These are phyloP conservation scores for Aspergillus kassunensis DNA, from an alignment of 495 filamentous ascomycete genomes.

Conservation along the genomic window DNA sequence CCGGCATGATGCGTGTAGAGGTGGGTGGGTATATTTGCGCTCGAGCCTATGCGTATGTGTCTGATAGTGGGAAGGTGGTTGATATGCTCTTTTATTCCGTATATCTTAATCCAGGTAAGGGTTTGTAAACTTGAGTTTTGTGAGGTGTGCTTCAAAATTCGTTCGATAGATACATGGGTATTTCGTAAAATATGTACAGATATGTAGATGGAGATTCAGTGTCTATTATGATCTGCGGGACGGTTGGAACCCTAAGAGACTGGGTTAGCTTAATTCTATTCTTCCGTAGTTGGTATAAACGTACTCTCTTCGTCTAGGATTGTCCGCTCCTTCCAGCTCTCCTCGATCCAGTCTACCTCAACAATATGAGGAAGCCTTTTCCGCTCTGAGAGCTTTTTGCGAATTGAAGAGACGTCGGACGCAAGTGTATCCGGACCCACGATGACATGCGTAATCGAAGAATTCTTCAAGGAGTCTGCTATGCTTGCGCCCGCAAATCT, in stretches of 20 bases:
- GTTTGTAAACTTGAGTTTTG: background rate
- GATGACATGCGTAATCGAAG: slow-evolving; percentile 34
- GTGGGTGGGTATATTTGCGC: too few relatives aligned
- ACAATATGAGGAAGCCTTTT: slow-evolving; percentile 67
- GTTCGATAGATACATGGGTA: background rate
- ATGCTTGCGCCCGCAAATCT: slow-evolving; percentile 59
- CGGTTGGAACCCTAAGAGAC: slow-evolving; percentile 8
- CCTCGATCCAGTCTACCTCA: slow-evolving; percentile 65
- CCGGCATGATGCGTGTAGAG: too few relatives aligned
- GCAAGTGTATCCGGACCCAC: slow-evolving; percentile 19
- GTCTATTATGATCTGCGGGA: background rate
- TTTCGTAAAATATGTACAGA: too few relatives aligned
- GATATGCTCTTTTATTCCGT: too few relatives aligned
- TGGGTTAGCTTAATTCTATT: background rate
- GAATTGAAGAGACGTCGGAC: slow-evolving; percentile 24
- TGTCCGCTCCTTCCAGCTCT: slow-evolving; percentile 76
- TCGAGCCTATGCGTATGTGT: too few relatives aligned
- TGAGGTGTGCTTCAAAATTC: too few relatives aligned
- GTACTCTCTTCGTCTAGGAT: slow-evolving; percentile 73
- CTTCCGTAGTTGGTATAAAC: background rate
- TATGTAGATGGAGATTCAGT: too few relatives aligned
- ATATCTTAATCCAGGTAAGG: too few relatives aligned
- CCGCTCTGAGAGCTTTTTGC: slow-evolving; percentile 24
- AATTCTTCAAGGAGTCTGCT: slow-evolving; percentile 17
- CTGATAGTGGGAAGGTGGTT: too few relatives aligned